Conservation (phyloP, 1,284 basidiomycete genomes). For the Moesziomyces aphidis region DNA sequence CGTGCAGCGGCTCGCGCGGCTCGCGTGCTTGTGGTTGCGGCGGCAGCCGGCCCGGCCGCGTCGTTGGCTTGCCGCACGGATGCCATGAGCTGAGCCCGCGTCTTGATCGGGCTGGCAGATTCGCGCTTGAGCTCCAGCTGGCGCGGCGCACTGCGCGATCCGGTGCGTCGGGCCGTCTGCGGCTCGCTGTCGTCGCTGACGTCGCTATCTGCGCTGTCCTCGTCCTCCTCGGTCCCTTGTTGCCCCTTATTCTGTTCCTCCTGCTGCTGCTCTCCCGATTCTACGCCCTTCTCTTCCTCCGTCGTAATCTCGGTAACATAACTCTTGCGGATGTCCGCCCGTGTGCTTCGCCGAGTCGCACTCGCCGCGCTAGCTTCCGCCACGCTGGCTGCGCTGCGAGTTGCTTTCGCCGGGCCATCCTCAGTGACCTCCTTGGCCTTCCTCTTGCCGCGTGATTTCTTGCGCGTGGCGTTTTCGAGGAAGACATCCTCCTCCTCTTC, state of each 20-base stretch:
- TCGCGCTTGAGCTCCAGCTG: conserved; percentile 28
- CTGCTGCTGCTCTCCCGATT: no score
- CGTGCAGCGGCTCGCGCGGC: conserved; percentile 3
- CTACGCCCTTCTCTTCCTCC: no score
- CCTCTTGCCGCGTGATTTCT: not conserved
- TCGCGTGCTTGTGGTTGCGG: not conserved
- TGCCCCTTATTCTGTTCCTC: no score
- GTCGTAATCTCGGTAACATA: no score
- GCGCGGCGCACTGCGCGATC: conserved; percentile 12
- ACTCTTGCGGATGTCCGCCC: no score
- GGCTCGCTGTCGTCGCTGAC: conserved; percentile 1
- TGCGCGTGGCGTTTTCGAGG: conserved; percentile 23
- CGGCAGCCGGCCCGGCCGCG: not conserved
- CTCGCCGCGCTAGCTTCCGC: not conserved
- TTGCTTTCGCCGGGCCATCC: no score
- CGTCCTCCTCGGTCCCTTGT: not conserved
- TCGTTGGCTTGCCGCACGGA: no score
- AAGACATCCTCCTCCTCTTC: conserved; percentile 50
- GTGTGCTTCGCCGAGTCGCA: not conserved
- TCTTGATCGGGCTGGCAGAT: conserved; percentile 21
- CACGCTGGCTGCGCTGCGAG: no score
- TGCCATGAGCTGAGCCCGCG: conserved; percentile 4
- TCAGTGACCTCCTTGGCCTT: conserved; percentile 11
- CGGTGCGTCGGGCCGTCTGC: conserved; percentile 18
- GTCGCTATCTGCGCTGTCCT: not conserved